Conservation (phyloP, 2,329 filamentous ascomycete genomes). For the Sclerotinia minor region DNA sequence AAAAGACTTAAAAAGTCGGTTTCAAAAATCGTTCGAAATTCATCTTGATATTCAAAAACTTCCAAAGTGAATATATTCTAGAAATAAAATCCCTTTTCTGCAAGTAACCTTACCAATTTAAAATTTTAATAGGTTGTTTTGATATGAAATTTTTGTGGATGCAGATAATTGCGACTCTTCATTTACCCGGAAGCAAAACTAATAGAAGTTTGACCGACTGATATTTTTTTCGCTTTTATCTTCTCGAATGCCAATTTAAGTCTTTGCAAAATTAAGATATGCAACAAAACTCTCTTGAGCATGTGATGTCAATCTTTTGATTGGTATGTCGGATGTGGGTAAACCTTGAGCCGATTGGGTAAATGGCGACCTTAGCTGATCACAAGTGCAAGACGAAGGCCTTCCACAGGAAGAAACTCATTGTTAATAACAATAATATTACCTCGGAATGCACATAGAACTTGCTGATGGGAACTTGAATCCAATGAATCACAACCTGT, state of each 20-base stretch:
- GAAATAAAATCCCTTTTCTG: neutral
- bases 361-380: neutral
- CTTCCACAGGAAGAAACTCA: neutral
- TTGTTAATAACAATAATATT: neutral
- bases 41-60: neutral
- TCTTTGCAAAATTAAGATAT: neutral
- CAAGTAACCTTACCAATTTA: too few relatives aligned
- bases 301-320: neutral
- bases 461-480: neutral
- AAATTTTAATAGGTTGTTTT: neutral
- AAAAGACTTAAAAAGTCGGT: neutral
- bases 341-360: neutral
- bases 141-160: neutral
- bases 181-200: neutral
- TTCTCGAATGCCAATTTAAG: too few relatives aligned
- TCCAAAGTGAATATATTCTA: neutral
- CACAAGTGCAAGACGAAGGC: neutral
- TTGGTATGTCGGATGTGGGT: neutral
- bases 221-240: too few relatives aligned
- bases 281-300: neutral
- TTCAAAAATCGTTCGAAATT: neutral
- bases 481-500: slow-evolving; percentile 9
- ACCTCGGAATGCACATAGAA: neutral
- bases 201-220: too few relatives aligned
- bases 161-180: neutral